Evolutionary conservation across 192 early-diverging fungal species (phyloP).

Genomic region (Coemansia sp.): DNA sequence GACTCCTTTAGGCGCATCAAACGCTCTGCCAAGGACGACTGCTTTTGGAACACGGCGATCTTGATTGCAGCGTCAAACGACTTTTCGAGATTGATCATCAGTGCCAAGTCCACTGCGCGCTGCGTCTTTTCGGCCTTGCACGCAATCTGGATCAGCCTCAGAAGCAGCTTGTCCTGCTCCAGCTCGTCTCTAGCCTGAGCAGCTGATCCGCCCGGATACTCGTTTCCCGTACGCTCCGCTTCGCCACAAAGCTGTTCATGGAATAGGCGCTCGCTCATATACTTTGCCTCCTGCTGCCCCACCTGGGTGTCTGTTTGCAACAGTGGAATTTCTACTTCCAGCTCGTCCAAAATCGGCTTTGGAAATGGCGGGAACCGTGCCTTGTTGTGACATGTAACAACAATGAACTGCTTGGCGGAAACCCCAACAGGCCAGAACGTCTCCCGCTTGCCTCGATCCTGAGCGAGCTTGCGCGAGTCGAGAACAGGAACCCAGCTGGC

Average conservation of each 20-base stretch:
- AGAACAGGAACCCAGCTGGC: conserved; percentile 83
- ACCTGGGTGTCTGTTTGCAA: conserved; percentile 54
- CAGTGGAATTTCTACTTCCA: conserved; percentile 68
- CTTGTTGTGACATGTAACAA: conserved; percentile 61
- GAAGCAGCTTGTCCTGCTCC: conserved; percentile 77
- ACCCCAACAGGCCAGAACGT: conserved; percentile 87
- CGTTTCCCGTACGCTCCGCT: conserved; percentile 43
- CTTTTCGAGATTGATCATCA: conserved; percentile 58
- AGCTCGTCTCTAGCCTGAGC: conserved; percentile 50
- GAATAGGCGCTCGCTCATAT: conserved; percentile 58
- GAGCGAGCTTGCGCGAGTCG: conserved; percentile 57
- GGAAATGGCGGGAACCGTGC: conserved; percentile 64
- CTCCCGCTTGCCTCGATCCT: conserved; percentile 51
- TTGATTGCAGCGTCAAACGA: conserved; percentile 83
- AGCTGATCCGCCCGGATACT: conserved; percentile 37
- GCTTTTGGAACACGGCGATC: conserved; percentile 70
- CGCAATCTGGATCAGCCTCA: conserved; percentile 79
- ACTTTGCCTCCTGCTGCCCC: conserved; percentile 50
- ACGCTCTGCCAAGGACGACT: conserved; percentile 72
- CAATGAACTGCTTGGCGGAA: conserved; percentile 67
- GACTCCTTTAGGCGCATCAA: conserved; percentile 58
- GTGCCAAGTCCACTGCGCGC: conserved; percentile 76
- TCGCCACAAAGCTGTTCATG: conserved; percentile 61
- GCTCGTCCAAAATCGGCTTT: conserved; percentile 64
- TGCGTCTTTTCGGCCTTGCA: conserved; percentile 76